Conservation (phyloP, 2,329 filamentous ascomycete species). For the Calonectria leucothoes region DNA sequence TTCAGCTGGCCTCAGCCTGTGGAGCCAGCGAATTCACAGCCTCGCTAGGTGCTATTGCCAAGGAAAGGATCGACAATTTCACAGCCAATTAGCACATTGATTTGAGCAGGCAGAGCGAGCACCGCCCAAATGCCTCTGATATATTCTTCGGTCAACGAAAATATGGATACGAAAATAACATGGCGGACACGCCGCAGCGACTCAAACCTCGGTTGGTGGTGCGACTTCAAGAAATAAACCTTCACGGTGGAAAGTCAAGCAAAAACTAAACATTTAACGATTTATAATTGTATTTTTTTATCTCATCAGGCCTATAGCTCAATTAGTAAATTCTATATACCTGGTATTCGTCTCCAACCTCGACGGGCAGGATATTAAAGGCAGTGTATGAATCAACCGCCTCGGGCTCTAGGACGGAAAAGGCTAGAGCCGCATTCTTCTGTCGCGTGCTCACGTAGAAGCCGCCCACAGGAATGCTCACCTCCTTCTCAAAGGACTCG, state of each 20-base stretch:
- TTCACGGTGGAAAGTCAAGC: background rate
- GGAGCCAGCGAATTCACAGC: no score
- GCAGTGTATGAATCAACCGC: conserved; percentile 40
- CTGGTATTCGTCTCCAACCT: conserved; percentile 42
- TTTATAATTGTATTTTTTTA: background rate
- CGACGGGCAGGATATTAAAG: conserved; percentile 39
- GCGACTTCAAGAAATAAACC: background rate
- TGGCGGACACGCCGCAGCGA: background rate
- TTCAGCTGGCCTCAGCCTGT: no score
- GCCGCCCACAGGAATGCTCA: conserved; percentile 39
- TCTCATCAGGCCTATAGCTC: no score
- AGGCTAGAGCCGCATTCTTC: conserved; percentile 41
- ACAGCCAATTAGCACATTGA: background rate
- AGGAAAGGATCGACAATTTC: no score
- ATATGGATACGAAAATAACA: background rate
- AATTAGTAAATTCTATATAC: conserved; percentile 29
- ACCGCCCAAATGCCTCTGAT: background rate
- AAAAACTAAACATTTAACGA: background rate
- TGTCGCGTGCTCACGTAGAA: conserved; percentile 42
- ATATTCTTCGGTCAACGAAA: background rate
- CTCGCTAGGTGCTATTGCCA: no score
- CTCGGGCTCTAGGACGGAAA: conserved; percentile 43
- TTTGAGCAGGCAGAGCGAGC: no score
- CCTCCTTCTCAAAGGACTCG: conserved; percentile 19
- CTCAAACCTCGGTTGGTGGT: background rate